These are phyloP conservation scores for Schizosaccharomyces japonicus DNA, from an alignment of 805 yeast genomes.

Conservation along the genomic window DNA sequence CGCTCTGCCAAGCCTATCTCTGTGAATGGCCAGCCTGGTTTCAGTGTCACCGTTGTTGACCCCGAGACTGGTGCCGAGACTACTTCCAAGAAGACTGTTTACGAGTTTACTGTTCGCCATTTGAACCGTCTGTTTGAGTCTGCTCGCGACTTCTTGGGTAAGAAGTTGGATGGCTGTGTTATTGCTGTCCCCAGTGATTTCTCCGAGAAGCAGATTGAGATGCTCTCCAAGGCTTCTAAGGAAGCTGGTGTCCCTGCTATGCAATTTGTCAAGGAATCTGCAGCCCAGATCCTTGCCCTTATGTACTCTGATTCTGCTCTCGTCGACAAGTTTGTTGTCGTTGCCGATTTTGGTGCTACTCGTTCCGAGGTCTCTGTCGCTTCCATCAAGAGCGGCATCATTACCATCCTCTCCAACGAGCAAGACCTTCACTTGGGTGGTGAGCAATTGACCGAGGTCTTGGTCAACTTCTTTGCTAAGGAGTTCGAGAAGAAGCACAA, in stretches of 20 bases:
- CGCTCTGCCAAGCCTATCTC: constrained; percentile 42
- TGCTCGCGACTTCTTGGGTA: constrained; percentile 82
- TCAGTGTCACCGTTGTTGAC: constrained; percentile 32
- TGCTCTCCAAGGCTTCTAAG: constrained; percentile 34
- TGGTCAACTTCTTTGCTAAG: constrained; percentile 65
- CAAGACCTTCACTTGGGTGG: constrained; percentile 77
- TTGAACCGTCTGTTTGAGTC: constrained; percentile 58
- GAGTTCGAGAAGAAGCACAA: constrained; percentile 80
- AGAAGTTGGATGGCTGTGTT: constrained; percentile 55
- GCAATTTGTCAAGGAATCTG: constrained; percentile 79
- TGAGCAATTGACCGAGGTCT: constrained; percentile 52
- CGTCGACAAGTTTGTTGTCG: constrained; percentile 59
- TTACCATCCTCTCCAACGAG: constrained; percentile 66
- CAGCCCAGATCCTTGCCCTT: constrained; percentile 75
- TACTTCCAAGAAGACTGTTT: constrained; percentile 20
- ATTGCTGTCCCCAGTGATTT: constrained; percentile 79
- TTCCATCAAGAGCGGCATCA: constrained; percentile 79
- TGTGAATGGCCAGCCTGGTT: background rate
- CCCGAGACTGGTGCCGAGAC: constrained; percentile 30
- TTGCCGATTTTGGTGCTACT: constrained; percentile 90
- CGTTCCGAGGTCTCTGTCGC: constrained; percentile 88
- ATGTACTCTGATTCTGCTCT: constrained; percentile 14
- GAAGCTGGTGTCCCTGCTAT: constrained; percentile 56
- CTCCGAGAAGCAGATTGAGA: constrained; percentile 44
- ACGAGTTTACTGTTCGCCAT: constrained; percentile 66